Percentiles rank a stretch among this genome's conserved stretches.
phyloP scores from a whole-genome alignment of 2,329 filamentous ascomycete genomes.

The Blastomyces parvus region DNA sequence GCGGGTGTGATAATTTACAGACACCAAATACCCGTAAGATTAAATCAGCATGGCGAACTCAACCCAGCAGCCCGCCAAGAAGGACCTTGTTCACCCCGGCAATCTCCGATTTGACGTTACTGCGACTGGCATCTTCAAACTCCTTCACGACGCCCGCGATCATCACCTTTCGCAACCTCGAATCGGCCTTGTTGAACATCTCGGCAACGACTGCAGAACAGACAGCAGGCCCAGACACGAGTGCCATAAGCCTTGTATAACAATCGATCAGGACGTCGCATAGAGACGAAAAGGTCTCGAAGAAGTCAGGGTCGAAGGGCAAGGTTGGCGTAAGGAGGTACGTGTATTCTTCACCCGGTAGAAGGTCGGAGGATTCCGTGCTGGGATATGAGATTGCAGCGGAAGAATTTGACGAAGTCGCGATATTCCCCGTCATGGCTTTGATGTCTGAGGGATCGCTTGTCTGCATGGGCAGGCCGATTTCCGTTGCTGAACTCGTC shows the following conservation, averaged over 20 bases:
- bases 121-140: constrained; percentile 78
- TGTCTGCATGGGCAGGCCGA: constrained; percentile 45
- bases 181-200: constrained; percentile 81
- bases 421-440: constrained; percentile 32
- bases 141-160: constrained; percentile 79
- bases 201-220: constrained; percentile 66
- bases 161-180: constrained; percentile 76
- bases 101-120: constrained; percentile 68
- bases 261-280: constrained; percentile 93
- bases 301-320: constrained; percentile 95
- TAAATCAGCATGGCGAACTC: constrained; percentile 6
- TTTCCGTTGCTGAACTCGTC: constrained; percentile 51
- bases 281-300: constrained; percentile 88
- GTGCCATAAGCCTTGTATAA: constrained; percentile 66
- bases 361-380: constrained; percentile 50
- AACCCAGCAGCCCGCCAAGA: constrained; percentile 67
- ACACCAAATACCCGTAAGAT: no score
- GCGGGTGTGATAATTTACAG: not conserved
- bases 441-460: constrained; percentile 42
- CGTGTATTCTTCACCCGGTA: constrained; percentile 77
- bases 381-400: constrained; percentile 32
- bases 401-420: constrained; percentile 31
- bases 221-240: constrained; percentile 65
- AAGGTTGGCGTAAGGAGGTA: constrained; percentile 83
- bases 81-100: constrained; percentile 82